Evolutionary conservation across 805 yeast genomes (phyloP), one percentile per base, ranked within the genome.

Genomic region (Monosporozyma unispora): DNA sequence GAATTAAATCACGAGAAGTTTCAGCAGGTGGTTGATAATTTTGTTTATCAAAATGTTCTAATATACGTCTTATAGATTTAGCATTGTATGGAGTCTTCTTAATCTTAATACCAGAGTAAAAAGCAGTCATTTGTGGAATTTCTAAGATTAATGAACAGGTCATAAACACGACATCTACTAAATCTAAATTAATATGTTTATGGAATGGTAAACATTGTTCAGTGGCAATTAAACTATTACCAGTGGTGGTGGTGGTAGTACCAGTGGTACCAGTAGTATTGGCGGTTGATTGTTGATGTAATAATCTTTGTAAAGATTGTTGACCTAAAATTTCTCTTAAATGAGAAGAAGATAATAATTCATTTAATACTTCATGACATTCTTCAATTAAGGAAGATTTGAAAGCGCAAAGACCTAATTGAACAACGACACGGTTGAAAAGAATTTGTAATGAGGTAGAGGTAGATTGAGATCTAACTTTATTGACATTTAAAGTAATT

Each of bases 1-100:
- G 82, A 59, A 93, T 83, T 70, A 80, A 87, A 68, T 93, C 99
- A 62, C 95, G 84, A 44, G 95, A 86, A 67, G 90, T 87, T 72
- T 93, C 99, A 48, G 98, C 96, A 45, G 99, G 99, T 42, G 98
- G 99, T 54, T 88, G 87, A 76, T 91, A 93, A 50, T 84, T 84
- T 69, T 90, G 96, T 70, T 91, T 84, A 66, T 90, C 96, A 64
- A 87, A 89, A 73, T 84, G 86, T 67, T 93, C 98, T 57, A 93
- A 77, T 67, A 86, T 80, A 66, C 95, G 82, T 70, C 91, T 84
- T 75, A 93, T 89, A 27, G 96, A 87, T 71, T 87, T 90, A 60
- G 85, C 76, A 52, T 81, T 72, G 49, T 71, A 66, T 47, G 69
- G 67, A 54, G 77, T 74, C 60, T 80, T 72, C 66, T 82, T 83